A percentile compares a stretch with the other conserved stretches of the same genome.
These are phyloP conservation scores for Pilaira anomala DNA, from an alignment of 192 early-diverging fungal species.

Conservation along the genomic window DNA sequence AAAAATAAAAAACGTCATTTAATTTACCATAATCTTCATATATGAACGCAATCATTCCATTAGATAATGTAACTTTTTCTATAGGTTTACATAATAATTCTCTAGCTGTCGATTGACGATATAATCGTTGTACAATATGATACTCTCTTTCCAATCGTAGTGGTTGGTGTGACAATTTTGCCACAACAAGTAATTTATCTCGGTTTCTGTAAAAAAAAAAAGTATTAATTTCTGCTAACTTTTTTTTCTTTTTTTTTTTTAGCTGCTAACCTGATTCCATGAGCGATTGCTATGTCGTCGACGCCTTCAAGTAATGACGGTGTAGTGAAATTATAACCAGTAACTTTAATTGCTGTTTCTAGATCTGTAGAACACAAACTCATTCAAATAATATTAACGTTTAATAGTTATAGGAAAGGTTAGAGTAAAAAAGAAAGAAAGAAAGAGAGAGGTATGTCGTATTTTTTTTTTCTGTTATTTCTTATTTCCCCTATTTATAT, in stretches of 20 bases:
- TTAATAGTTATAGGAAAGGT: neutral
- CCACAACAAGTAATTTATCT: conserved; percentile 29
- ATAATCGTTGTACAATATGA: conserved; percentile 25
- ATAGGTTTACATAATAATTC: conserved; percentile 17
- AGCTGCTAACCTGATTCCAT: neutral
- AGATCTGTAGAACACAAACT: neutral
- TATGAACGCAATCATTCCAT: conserved; percentile 21
- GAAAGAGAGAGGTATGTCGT: neutral
- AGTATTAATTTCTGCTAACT: neutral
- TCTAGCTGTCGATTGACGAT: neutral
- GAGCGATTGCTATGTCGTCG: neutral
- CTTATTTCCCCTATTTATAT: no score
- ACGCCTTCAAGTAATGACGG: conserved; percentile 12
- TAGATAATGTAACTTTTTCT: conserved; percentile 17
- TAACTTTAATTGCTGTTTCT: conserved; percentile 6
- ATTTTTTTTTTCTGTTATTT: no score
- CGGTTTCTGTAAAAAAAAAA: conserved; percentile 6
- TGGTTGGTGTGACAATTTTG: conserved; percentile 27
- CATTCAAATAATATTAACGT: neutral
- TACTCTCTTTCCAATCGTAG: conserved; percentile 28
- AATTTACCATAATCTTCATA: conserved; percentile 21
- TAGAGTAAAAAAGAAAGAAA: neutral
- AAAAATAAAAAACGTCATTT: neutral
- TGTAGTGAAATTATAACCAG: conserved; percentile 12
- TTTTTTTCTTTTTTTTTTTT: neutral